Base-by-base conservation (phyloP, 2,329 filamentous ascomycete genomes). In the Arthrobotrys musiformis region DNA sequence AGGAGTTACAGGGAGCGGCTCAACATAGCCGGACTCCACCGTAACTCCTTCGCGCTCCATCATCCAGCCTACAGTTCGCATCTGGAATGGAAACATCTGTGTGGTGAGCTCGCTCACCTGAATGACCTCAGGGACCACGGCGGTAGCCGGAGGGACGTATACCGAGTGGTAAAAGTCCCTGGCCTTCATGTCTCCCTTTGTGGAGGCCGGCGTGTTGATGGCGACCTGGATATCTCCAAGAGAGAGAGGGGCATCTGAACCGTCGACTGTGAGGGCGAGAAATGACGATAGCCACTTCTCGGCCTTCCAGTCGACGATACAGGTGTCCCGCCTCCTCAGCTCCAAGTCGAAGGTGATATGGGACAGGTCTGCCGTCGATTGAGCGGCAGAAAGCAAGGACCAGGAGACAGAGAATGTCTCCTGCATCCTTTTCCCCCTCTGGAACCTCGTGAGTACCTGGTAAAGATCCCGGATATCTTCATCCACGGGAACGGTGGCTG, bases 1-100 rank as follows among this genome's bases (percentile, higher is more conserved):
- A n/a, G 82, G 81, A 62, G 88, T 84, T n/a, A 17, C 33, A 0
- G 60, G 24, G 8, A 77, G 60, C 9, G 66, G 33, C 19, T 56
- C 28, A 5, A 77, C 61, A 22, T 13, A 56, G 24, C 66, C 73
- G 9, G 24, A 46, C 5, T 62, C 42, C n/a, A 40, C 60, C 5
- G 72, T 70, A 15, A 79, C 61, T 1, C 80, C 79, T 56, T 81
- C 80, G 17, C 78, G 68, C n/a, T 74, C 50, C 68, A 81, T 56
- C 79, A 81, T 80, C 80, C 80, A 81, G 42, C 63, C 56, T 13
- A 81, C 79, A 35, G 80, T 79, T 60, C 80, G 74, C 54, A 75
- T 79, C 56, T 81, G 80, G 63, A 81, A 81, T 11, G 79, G 79
- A 35, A 81, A 72, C 35, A 81, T 74, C 17, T 63, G 50, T 13